Percentiles rank a stretch among this genome's conserved stretches.
These are phyloP conservation scores for Mucor ambiguus DNA, from an alignment of 371 early-diverging fungal species.

Conservation along the genomic window DNA sequence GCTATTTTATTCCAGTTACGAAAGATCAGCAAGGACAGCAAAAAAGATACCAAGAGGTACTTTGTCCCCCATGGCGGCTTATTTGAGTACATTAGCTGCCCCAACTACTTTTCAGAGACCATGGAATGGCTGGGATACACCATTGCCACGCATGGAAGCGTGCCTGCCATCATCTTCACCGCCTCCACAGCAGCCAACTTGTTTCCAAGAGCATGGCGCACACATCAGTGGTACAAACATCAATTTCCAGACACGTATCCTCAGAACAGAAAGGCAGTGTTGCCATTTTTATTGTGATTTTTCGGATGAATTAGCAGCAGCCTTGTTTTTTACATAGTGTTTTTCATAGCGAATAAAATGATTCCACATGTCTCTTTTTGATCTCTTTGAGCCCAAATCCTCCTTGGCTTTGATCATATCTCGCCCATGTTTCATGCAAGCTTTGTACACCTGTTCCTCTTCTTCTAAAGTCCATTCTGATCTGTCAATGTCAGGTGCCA, in stretches of 20 bases:
- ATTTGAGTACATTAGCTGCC: conserved; percentile 61
- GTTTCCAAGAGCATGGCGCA: conserved; percentile 58
- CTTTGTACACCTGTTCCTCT: conserved; percentile 15
- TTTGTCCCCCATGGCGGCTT: conserved; percentile 60
- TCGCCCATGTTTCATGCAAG: conserved; percentile 6
- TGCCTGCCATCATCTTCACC: conserved; percentile 60
- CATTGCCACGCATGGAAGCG: conserved; percentile 36
- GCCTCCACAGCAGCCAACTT: conserved; percentile 57
- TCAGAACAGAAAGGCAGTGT: conserved; percentile 52
- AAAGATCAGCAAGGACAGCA: conserved; percentile 5
- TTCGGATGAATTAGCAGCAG: neutral
- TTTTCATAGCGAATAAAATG: conserved; percentile 9
- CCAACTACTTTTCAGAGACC: conserved; percentile 65
- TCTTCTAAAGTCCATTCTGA: conserved; percentile 45
- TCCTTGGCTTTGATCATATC: conserved; percentile 33
- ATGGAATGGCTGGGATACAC: conserved; percentile 72
- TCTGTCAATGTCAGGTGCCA: conserved; percentile 36
- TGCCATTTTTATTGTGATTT: conserved; percentile 58
- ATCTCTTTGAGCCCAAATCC: conserved; percentile 20
- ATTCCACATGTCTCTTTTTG: conserved; percentile 50
- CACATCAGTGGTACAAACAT: conserved; percentile 63
- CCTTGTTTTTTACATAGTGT: neutral
- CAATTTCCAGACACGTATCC: conserved; percentile 55
- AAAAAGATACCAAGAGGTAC: conserved; percentile 39
- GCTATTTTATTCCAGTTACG: conserved; percentile 49